Conservation (phyloP, 495 filamentous ascomycete genomes). For the Penicillium lagena region DNA sequence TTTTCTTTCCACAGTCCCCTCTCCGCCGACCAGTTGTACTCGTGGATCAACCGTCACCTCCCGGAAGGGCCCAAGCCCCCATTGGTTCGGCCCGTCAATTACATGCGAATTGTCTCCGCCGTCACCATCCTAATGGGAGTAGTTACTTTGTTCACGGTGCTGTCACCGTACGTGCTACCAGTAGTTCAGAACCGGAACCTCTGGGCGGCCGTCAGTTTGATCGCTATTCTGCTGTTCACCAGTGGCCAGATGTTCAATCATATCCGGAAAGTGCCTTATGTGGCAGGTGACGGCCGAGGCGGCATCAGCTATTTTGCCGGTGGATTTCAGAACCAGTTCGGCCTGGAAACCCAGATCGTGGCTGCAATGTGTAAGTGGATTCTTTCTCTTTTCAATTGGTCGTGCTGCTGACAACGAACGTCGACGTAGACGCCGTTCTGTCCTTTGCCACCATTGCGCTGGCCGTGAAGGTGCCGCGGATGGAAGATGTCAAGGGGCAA, state of each 20-base stretch:
- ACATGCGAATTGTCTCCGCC: slow-evolving; percentile 61
- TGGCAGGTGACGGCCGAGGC: slow-evolving; percentile 76
- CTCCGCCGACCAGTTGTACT: slow-evolving; percentile 68
- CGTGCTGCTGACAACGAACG: too few species aligned
- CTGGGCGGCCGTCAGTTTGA: slow-evolving; percentile 87
- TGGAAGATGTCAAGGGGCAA: slow-evolving; percentile 69
- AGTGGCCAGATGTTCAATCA: slow-evolving; percentile 99
- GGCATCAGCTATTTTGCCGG: slow-evolving; percentile 87
- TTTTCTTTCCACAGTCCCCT: slow-evolving; percentile 47
- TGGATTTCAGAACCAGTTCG: slow-evolving; percentile 93
- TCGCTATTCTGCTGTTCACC: slow-evolving; percentile 89
- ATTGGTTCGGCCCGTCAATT: slow-evolving; percentile 83
- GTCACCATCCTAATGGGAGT: slow-evolving; percentile 61
- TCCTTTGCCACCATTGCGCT: slow-evolving; percentile 86
- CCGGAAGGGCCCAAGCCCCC: slow-evolving; percentile 66
- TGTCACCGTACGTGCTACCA: slow-evolving; percentile 80
- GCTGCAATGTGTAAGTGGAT: slow-evolving; percentile 83
- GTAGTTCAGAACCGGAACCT: slow-evolving; percentile 84
- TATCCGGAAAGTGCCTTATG: slow-evolving; percentile 94
- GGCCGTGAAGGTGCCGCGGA: slow-evolving; percentile 85
- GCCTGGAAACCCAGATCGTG: slow-evolving; percentile 92
- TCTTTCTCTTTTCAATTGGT: not conserved
- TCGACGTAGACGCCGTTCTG: slow-evolving; percentile 71
- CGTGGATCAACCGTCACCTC: slow-evolving; percentile 74
- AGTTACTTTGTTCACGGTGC: slow-evolving; percentile 61